Base-by-base conservation (phyloP, 306 rosid species). In the Malus sieversii region DNA sequence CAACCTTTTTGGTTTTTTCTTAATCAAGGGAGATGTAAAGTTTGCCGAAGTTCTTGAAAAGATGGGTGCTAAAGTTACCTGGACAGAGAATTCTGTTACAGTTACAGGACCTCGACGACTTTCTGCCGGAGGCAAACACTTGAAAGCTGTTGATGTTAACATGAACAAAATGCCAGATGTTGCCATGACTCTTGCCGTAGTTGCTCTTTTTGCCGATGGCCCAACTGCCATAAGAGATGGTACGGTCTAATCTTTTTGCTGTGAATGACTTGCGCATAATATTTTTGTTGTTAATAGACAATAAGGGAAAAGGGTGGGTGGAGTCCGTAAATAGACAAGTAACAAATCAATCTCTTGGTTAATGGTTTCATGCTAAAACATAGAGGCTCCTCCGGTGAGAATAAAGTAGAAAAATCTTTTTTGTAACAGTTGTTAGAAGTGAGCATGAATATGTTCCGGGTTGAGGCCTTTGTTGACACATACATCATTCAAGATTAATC, bases 161-260 rank as follows among this genome's bases (percentile, higher is more conserved):
- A 96, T 96, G 99, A 96, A 96, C 90, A 96, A 96, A 90, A 96
- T 96, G 99, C 99, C 99, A 9, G 99, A 96, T 89, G 99, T 96
- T 90, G 99, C 98, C 69, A 96, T 96, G 99, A 96, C 99, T 19
- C 99, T 96, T 59, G 99, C 99, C 46, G 98, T 96, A 11, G 98
- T 90, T 71, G 99, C 99, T 42, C 88, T 96, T 33, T 96, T 90
- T 73, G 98, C 98, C 2, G 78, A 96, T 72, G 98, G 99, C 32
- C 88, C 96, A 65, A 90, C 98, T 73, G 68, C 89, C 57, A 92
- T 96, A 22, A 90, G 98, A 90, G 99, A 96, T 42, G 99, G 99
- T 96, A 88, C 20, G 87, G 29, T 82, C 82, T 64, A 20, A 60
- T 53, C 66, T 8, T 78, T 78, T 61, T 20, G 35, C 75, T 48